A percentile compares a stretch with the other conserved stretches of the same genome.
Evolutionary conservation across 345 rosid species (phyloP).

Genomic region (Corchorus capsularis): DNA sequence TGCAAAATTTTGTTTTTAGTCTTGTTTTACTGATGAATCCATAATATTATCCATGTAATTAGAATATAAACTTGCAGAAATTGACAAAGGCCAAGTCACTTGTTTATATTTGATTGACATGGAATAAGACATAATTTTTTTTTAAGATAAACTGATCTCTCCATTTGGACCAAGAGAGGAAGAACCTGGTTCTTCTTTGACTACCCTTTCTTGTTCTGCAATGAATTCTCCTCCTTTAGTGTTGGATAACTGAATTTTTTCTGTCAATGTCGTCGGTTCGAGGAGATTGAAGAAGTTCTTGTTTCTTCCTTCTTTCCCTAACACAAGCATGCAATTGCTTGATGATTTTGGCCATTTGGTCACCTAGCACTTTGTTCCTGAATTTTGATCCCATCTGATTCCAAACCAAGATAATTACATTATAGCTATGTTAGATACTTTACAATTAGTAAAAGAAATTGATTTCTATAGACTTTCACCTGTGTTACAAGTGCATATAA

Average conservation of each 20-base stretch:
- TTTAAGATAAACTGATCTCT: too few species aligned
- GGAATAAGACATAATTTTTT: too few species aligned
- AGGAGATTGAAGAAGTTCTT: slow-evolving; percentile 10
- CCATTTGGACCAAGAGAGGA: slow-evolving; percentile 2
- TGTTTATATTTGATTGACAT: too few species aligned
- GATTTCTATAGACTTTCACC: slow-evolving; percentile 7
- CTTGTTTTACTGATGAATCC: too few species aligned
- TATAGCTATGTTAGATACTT: background rate
- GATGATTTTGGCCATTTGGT: slow-evolving; percentile 31
- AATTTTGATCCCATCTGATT: slow-evolving; percentile 48
- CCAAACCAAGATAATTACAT: background rate
- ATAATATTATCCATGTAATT: too few species aligned
- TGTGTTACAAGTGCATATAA: slow-evolving; percentile 39
- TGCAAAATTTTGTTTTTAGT: too few species aligned
- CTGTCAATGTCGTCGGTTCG: background rate
- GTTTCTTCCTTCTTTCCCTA: slow-evolving; percentile 38
- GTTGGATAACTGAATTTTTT: slow-evolving; percentile 10
- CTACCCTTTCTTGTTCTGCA: slow-evolving; percentile 1
- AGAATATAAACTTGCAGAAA: too few species aligned
- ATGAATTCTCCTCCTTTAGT: slow-evolving; percentile 12
- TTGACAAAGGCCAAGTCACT: too few species aligned
- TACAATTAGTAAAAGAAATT: background rate
- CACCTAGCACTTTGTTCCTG: slow-evolving; percentile 36
- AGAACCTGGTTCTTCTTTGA: background rate
- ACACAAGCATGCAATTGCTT: slow-evolving; percentile 38